Evolutionary conservation across 257 asterid genomes (phyloP), one percentile per base, ranked within the genome.

Genomic region (Primulina eburnea): DNA sequence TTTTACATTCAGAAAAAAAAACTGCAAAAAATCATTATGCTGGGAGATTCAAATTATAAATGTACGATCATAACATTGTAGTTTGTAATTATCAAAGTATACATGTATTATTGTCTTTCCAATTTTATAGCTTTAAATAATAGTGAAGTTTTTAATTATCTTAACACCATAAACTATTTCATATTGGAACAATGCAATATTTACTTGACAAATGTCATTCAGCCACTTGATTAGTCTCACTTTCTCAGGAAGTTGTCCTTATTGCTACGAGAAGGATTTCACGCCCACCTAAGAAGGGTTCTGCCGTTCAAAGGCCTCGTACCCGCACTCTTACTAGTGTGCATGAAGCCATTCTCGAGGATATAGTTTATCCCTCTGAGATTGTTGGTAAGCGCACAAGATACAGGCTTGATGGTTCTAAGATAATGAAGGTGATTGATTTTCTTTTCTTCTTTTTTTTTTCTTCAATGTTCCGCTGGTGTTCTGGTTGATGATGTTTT

Each of bases 241-340:
- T 55, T 29, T 43, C 37, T 60, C 73, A 92, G 97, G 97, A 88
- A 72, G 97, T 92, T 67, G 88, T 92, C 79, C 65, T 92, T 68
- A 70, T 90, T 75, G 92, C 96, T 9, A 90, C 97, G 6, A 35
- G 98, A 53, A 90, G 98, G 86, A 88, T 89, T 21, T 62, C 82
- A 60, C 85, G 91, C 52, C 97, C 97, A 65, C 92, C 90, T 17
- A 87, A 87, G 88, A 87, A 86, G 74, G 95, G 95, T 8, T 83
- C 95, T 11, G 91, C 95, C n/a, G 86, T 66, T 20, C 86, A 82
- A 62, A 84, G 95, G 60, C 95, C 95, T 28, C 70, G 95, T 33
- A 64, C 88, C 64, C 88, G 95, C 53, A 88, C 95, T 0, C 92
- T 88, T 47, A 88, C 95, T 11, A 71, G 92, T 64, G 95, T 88